Percentiles rank a stretch among this genome's conserved stretches.
Conservation (phyloP, 148 eudicot genomes). For the Silene conica region DNA sequence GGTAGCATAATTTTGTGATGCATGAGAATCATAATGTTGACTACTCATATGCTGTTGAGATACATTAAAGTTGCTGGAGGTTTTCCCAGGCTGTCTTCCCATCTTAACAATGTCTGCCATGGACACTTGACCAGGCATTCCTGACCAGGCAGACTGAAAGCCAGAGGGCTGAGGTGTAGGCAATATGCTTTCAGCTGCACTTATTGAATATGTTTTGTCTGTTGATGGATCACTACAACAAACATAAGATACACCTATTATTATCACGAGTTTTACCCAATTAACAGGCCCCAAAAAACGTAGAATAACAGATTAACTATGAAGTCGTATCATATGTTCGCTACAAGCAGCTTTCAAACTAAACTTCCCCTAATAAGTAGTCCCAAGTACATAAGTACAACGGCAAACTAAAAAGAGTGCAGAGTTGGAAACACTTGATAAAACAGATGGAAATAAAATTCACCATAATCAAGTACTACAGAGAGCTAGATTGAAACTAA, state of each 20-base stretch:
- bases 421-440: neutral
- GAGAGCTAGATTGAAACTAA: too few species aligned
- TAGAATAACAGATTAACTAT: too few species aligned
- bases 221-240: slow-evolving; percentile 53
- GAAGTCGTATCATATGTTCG: neutral
- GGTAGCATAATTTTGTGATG: slow-evolving; percentile 37
- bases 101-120: slow-evolving; percentile 98
- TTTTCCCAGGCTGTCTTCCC: slow-evolving; percentile 75
- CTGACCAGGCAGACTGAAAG: slow-evolving; percentile 67
- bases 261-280: neutral
- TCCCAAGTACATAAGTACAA: neutral
- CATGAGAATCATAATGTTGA: slow-evolving; percentile 19
- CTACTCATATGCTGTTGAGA: slow-evolving; percentile 37
- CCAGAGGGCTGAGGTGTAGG: slow-evolving; percentile 54
- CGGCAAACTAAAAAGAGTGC: neutral
- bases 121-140: slow-evolving; percentile 71
- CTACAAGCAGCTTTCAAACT: neutral
- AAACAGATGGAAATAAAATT: too few species aligned
- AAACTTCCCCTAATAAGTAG: neutral
- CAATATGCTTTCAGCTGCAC: slow-evolving; percentile 39
- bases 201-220: slow-evolving; percentile 32
- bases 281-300: too few species aligned
- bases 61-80: slow-evolving; percentile 33
- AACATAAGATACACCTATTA: slow-evolving; percentile 15
- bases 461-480: neutral